Percentiles rank a stretch among this genome's conserved stretches.
Evolutionary conservation across 768 basidiomycete genomes (phyloP).

Genomic region (Coprinopsis marcescibilis): DNA sequence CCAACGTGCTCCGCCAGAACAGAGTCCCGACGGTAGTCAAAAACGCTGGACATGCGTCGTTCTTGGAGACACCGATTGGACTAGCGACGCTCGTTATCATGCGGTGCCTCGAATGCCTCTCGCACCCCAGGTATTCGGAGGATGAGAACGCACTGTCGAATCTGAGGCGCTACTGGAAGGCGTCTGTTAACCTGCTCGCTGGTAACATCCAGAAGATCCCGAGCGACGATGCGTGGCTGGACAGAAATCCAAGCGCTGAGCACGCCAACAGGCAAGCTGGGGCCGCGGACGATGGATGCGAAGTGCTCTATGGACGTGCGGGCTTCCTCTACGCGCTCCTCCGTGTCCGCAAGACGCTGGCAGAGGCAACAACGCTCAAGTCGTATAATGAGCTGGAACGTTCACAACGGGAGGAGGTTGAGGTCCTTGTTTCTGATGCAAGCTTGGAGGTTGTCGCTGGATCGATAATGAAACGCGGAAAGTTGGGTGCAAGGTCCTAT

Average conservation of each 20-base stretch:
- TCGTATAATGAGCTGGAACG: constrained; percentile 13
- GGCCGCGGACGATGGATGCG: constrained; percentile 52
- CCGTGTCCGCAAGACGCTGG: constrained; percentile 29
- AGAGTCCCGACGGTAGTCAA: constrained; percentile 11
- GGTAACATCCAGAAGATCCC: constrained; percentile 18
- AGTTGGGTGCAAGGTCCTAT: constrained; percentile 31
- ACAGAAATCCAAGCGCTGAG: no score
- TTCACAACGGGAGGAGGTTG: constrained; percentile 15
- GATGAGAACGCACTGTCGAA: constrained; percentile 18
- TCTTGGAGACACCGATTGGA: constrained; percentile 37
- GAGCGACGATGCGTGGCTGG: constrained; percentile 18
- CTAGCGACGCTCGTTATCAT: constrained; percentile 30
- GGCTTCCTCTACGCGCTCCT: constrained; percentile 51
- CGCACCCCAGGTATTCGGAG: constrained; percentile 9
- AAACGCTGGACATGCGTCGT: constrained; percentile 22
- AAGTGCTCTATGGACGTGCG: constrained; percentile 55
- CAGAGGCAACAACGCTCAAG: constrained; percentile 10
- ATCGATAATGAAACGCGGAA: constrained; percentile 42
- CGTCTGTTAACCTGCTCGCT: constrained; percentile 21
- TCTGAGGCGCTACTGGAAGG: constrained; percentile 11
- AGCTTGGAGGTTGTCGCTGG: constrained; percentile 32
- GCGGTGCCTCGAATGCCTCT: constrained; percentile 12
- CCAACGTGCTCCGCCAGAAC: constrained; percentile 15
- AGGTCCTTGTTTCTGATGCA: constrained; percentile 28
- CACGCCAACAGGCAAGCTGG: no score